Conservation (phyloP, 352 stramenopile species). For the Elongisporangium prolatum region DNA sequence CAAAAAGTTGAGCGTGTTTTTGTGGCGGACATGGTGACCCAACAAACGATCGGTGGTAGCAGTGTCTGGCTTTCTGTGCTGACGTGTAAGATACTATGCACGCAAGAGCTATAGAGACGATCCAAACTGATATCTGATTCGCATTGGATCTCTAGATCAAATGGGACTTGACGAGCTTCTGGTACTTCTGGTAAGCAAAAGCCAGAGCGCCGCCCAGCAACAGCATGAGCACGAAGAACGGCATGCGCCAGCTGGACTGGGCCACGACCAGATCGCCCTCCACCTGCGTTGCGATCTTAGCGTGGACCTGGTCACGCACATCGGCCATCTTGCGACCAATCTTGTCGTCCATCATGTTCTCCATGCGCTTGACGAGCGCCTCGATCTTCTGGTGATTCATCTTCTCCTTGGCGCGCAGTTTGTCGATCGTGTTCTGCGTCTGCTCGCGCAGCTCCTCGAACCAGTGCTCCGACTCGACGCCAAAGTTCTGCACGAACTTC, state of each 20-base stretch:
- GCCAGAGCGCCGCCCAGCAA: conserved; percentile 46
- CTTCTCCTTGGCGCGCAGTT: conserved; percentile 67
- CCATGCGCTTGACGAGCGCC: conserved; percentile 63
- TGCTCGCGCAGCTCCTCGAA: conserved; percentile 79
- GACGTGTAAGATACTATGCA: not conserved
- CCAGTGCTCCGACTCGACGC: conserved; percentile 80
- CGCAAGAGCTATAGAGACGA: not conserved
- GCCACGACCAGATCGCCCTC: conserved; percentile 62
- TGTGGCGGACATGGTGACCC: not conserved
- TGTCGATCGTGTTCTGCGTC: conserved; percentile 69
- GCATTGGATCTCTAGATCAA: conserved; percentile 43
- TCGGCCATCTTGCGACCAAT: conserved; percentile 62
- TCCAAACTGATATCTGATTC: not conserved
- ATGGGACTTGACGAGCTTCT: conserved; percentile 82
- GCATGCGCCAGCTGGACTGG: conserved; percentile 65
- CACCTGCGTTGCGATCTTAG: conserved; percentile 65
- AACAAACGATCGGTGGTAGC: not conserved
- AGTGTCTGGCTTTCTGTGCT: not conserved
- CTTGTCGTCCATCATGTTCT: conserved; percentile 67
- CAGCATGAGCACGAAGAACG: conserved; percentile 76
- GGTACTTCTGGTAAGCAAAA: conserved; percentile 84
- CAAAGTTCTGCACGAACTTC: conserved; percentile 78
- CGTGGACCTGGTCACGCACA: conserved; percentile 55
- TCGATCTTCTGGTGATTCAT: conserved; percentile 73
- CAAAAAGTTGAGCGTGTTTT: not conserved